Base-by-base conservation (phyloP, 768 basidiomycete genomes). In the Terana coerulea region DNA sequence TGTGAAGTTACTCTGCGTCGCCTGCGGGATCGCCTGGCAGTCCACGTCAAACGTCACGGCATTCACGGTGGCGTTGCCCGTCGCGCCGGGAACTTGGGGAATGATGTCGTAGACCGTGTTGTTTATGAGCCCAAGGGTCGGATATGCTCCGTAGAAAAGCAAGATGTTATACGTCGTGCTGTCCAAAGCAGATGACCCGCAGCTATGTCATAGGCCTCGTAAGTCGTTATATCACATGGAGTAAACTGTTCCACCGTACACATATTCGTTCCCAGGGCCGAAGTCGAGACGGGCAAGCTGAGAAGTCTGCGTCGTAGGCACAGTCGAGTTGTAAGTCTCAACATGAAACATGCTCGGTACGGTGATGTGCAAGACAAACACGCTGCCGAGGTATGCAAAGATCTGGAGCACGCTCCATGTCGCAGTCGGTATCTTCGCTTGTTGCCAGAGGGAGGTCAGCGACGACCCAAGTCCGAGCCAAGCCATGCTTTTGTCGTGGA, bases 91-190 rank as follows among this genome's bases (percentile, higher is more conserved):
- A 26, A 35, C 4, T 8, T 9, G 8, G 17, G 46, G 46, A 5
- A 47, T 35, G 46, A 47, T 35, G 33, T 47, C 46, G 33, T 47
- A 47, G 19, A 47, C 35, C 33, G 22, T 47, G 46, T 34, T 47
- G 24, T 47, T 33, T 22, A 47, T 19, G 1, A 47, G 46, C 15
- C 31, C 46, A n/a, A 47, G n/a, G n/a, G n/a, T n/a, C n/a, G n/a
- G n/a, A n/a, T n/a, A n/a, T n/a, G n/a, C n/a, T n/a, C n/a, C n/a
- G n/a, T n/a, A n/a, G n/a, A n/a, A n/a, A n/a, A n/a, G n/a, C n/a
- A n/a, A n/a, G n/a, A n/a, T n/a, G n/a, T n/a, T n/a, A n/a, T n/a
- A n/a, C n/a, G n/a, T n/a, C n/a, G n/a, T n/a, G n/a, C n/a, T n/a
- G n/a, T n/a, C n/a, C n/a, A n/a, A n/a, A n/a, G n/a, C n/a, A n/a